Percentiles rank a stretch among this genome's conserved stretches.
These are phyloP conservation scores for Manihot esculenta DNA, from an alignment of 441 rosid species.

Conservation along the genomic window DNA sequence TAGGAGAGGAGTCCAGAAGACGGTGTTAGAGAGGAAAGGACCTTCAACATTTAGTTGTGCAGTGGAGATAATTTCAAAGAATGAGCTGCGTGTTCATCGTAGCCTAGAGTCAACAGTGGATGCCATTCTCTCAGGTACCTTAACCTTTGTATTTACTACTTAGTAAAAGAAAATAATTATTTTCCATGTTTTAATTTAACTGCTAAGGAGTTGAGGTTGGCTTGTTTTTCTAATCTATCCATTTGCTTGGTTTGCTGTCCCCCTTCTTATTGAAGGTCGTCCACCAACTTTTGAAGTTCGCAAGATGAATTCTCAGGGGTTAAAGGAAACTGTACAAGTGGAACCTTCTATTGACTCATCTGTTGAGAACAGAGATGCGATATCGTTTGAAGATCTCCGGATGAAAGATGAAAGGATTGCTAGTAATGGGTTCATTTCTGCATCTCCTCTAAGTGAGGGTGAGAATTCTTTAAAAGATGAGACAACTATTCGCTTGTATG, in stretches of 20 bases:
- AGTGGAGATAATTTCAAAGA: conserved; percentile 80
- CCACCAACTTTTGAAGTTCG: conserved; percentile 64
- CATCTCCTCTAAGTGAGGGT: conserved; percentile 28
- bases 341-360: conserved; percentile 31
- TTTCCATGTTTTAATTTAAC: conserved; percentile 1
- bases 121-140: conserved; percentile 69
- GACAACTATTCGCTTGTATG: conserved; percentile 43
- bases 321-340: conserved; percentile 29
- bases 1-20: conserved; percentile 82
- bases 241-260: conserved; percentile 18
- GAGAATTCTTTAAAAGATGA: conserved; percentile 36
- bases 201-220: not conserved
- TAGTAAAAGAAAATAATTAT: conserved; percentile 4
- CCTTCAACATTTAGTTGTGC: conserved; percentile 79
- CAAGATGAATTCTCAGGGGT: conserved; percentile 48
- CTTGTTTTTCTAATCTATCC: not conserved
- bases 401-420: conserved; percentile 30
- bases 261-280: conserved; percentile 51
- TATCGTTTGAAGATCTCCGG: conserved; percentile 34
- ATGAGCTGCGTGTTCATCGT: conserved; percentile 81
- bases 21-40: conserved; percentile 86
- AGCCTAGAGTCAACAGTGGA: conserved; percentile 93
- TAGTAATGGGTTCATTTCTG: conserved; percentile 33
- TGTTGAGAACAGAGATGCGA: conserved; percentile 33
- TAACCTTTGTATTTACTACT: conserved; percentile 20